Base-by-base conservation (phyloP, 805 yeast genomes). In the Candida tibetensis region DNA sequence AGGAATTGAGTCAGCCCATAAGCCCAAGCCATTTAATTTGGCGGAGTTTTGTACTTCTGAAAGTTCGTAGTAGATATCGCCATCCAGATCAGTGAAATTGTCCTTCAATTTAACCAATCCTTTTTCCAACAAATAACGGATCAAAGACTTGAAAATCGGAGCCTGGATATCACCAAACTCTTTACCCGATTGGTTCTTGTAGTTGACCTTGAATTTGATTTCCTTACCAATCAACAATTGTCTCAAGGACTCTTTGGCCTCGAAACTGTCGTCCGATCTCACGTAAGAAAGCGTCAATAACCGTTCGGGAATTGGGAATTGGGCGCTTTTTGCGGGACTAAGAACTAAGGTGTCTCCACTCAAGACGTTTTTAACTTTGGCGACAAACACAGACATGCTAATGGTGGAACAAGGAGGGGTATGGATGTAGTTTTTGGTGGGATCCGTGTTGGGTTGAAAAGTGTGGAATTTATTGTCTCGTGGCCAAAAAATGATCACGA, bases 121-220 rank as follows among this genome's bases (percentile, higher is more conserved):
- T 17, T 74, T 71, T 17, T 64, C 69, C 37, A 83, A 62, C 41
- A 75, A 61, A 49, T 75, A 72, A 51, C 74, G 81, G 41, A 75
- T 67, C 52, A 85, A 66, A 16, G 87, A 79, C 22, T 62, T 50
- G 57, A 82, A 79, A 21, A 79, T 62, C 5, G 89, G 89, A 17
- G 86, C 67, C 31, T 74, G 71, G 17, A 82, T 58, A 54, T 85
- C 89, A 17, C 91, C 93, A 55, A 80, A 84, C 49, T 82, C 89
- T 45, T 83, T 72, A 9, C 76, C 79, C 4, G 69, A 56, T 22
- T 58, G 40, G 39, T 64, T 65, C 48, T 77, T 74, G 63, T 77
- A 79, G 28, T 74, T 51, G 18, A 82, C 78, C 52, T 69, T 66
- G 56, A 81, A 82, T 49, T 72, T 74, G 57, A 85, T 67, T 22